Conservation (phyloP, 306 rosid genomes). For the Vigna trinervia region DNA sequence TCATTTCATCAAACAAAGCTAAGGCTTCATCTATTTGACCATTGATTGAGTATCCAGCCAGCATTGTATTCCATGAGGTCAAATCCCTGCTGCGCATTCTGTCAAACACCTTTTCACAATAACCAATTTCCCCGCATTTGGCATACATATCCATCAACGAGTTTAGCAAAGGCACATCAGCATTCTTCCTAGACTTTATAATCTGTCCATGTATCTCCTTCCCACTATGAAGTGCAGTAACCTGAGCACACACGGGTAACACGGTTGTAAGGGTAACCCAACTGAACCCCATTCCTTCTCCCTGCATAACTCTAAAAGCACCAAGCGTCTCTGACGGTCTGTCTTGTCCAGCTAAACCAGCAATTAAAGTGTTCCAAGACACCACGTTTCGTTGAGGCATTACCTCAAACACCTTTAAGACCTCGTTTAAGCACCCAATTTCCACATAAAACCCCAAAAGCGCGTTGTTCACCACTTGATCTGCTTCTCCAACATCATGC, state of each 20-base stretch:
- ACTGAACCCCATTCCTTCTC: constrained; percentile 57
- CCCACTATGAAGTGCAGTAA: constrained; percentile 60
- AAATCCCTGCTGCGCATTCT: constrained; percentile 54
- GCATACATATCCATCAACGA: constrained; percentile 70
- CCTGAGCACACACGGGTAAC: constrained; percentile 53
- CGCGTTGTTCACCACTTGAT: constrained; percentile 71
- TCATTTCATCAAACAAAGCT: constrained; percentile 55
- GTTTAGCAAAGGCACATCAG: constrained; percentile 59
- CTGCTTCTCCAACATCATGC: constrained; percentile 50
- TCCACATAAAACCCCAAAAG: constrained; percentile 50
- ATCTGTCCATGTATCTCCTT: constrained; percentile 73
- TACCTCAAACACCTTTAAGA: constrained; percentile 56
- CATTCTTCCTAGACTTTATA: constrained; percentile 55
- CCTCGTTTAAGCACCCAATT: constrained; percentile 53
- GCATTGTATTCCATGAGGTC: constrained; percentile 70
- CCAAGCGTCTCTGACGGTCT: constrained; percentile 46
- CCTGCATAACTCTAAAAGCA: constrained; percentile 61
- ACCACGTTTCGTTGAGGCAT: constrained; percentile 66
- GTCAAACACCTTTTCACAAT: constrained; percentile 56
- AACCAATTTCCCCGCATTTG: constrained; percentile 65
- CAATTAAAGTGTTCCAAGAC: constrained; percentile 71
- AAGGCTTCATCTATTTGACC: constrained; percentile 55
- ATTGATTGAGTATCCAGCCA: constrained; percentile 60
- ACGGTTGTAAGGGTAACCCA: constrained; percentile 67
- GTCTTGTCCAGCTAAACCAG: constrained; percentile 47